These are phyloP conservation scores for Thelonectria rubi DNA, from an alignment of 2,329 filamentous ascomycete species.

Conservation along the genomic window DNA sequence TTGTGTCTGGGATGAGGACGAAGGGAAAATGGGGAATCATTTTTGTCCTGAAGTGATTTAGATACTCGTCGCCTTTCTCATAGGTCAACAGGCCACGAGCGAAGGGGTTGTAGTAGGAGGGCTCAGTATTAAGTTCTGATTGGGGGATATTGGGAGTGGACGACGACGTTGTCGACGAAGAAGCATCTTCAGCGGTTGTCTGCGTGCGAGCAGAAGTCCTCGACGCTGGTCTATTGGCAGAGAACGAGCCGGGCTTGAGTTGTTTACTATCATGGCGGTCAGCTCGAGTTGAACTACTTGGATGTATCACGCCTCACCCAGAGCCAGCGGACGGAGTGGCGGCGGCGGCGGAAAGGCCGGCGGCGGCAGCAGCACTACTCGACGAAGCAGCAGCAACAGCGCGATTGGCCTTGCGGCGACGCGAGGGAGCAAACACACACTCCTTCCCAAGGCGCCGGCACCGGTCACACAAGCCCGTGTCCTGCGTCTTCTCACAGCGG, in stretches of 20 bases:
- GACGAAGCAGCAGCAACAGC: constrained; percentile 18
- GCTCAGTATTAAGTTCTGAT: constrained; percentile 25
- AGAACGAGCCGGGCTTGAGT: constrained; percentile 23
- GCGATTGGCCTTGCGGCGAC: constrained; percentile 38
- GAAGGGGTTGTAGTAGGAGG: constrained; percentile 38
- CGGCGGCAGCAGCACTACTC: constrained; percentile 9
- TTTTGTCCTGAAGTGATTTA: constrained; percentile 38
- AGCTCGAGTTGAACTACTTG: constrained; percentile 1
- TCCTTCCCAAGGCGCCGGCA: constrained; percentile 46
- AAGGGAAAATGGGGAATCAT: constrained; percentile 45
- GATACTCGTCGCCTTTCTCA: constrained; percentile 39
- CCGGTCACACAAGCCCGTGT: constrained; percentile 46
- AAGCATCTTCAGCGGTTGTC: constrained; percentile 13
- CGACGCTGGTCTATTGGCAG: constrained; percentile 29
- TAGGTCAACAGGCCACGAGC: constrained; percentile 31
- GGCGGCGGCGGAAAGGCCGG: constrained; percentile 14
- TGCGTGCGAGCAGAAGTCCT: constrained; percentile 18
- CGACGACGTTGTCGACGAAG: constrained; percentile 5
- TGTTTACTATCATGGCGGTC: constrained; percentile 21
- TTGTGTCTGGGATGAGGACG: constrained; percentile 35
- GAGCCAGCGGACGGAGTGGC: not conserved
- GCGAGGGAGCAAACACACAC: constrained; percentile 45
- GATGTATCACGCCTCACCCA: constrained; percentile 15
- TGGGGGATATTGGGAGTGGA: constrained; percentile 5
- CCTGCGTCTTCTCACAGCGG: constrained; percentile 46